Evolutionary conservation across 441 rosid genomes (phyloP).

Genomic region (Populus hybrid): DNA sequence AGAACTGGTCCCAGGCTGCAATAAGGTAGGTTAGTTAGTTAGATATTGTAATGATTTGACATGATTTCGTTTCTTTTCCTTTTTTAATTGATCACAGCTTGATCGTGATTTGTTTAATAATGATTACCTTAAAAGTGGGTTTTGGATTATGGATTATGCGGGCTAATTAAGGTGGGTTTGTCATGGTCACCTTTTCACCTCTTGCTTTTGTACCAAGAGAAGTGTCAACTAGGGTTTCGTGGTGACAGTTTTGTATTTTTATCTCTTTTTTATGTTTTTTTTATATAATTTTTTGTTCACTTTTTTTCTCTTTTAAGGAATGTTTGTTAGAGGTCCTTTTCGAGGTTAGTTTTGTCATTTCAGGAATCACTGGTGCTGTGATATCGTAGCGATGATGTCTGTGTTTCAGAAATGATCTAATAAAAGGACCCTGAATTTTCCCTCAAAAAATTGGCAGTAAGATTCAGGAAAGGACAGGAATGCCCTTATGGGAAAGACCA

Average conservation of each 20-base stretch:
- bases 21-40: conserved; percentile 30
- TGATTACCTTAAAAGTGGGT: conserved; percentile 13
- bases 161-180: conserved; percentile 28
- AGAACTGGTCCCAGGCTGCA: conserved; percentile 65
- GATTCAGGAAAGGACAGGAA: conserved; percentile 9
- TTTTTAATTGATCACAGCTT: conserved; percentile 33
- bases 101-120: conserved; percentile 19
- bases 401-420: neutral
- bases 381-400: neutral
- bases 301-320: neutral
- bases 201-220: conserved; percentile 31
- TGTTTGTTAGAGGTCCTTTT: conserved; percentile 25
- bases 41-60: conserved; percentile 1
- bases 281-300: neutral
- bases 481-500: conserved; percentile 16
- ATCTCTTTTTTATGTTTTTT: neutral
- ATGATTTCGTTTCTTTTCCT: neutral
- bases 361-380: neutral
- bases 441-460: neutral
- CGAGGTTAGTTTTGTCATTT: conserved; percentile 34
- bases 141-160: conserved; percentile 23
- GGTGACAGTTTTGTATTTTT: conserved; percentile 32
- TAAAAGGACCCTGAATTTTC: neutral
- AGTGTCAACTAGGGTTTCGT: conserved; percentile 8
- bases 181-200: conserved; percentile 31